These are phyloP conservation scores for Rutidosis leptorrhynchoides DNA, from an alignment of 129 eudicot species.

Conservation along the genomic window DNA sequence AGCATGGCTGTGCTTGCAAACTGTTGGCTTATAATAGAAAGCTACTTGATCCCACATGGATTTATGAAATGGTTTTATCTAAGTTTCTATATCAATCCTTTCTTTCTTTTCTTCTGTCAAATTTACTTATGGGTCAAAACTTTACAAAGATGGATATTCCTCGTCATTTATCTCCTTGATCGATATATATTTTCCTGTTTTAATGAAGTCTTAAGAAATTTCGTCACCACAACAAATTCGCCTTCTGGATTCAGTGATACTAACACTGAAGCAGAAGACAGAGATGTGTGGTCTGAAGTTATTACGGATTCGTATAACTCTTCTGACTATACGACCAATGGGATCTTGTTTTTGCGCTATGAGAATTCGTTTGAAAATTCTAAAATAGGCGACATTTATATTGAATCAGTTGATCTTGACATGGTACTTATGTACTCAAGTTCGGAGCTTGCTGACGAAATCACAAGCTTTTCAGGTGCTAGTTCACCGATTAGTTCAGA, in stretches of 20 bases:
- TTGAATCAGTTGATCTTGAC: conserved; percentile 31
- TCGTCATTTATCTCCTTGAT: conserved; percentile 24
- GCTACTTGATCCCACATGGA: conserved; percentile 51
- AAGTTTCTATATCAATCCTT: conserved; percentile 55
- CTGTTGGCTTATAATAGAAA: conserved; percentile 61
- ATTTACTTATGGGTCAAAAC: conserved; percentile 48
- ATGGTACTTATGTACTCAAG: conserved; percentile 16
- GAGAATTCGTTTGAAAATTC: conserved; percentile 14
- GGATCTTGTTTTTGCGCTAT: conserved; percentile 25
- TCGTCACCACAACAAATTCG: conserved; percentile 10
- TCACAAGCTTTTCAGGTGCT: conserved; percentile 19
- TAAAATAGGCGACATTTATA: conserved; percentile 5
- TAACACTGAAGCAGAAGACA: conserved; percentile 26
- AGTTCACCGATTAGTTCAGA: conserved; percentile 28
- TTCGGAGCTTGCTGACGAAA: conserved; percentile 37
- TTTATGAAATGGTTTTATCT: conserved; percentile 45
- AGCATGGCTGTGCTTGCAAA: conserved; percentile 55
- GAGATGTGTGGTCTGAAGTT: conserved; percentile 27
- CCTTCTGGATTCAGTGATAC: not conserved
- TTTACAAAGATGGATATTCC: conserved; percentile 33
- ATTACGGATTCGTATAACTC: conserved; percentile 1
- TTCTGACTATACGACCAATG: not conserved
- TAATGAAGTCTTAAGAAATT: conserved; percentile 14
- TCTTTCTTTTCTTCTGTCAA: conserved; percentile 47
- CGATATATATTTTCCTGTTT: conserved; percentile 8